phyloP scores from a whole-genome alignment of 805 yeast genomes.

The Lipomyces kockii region DNA sequence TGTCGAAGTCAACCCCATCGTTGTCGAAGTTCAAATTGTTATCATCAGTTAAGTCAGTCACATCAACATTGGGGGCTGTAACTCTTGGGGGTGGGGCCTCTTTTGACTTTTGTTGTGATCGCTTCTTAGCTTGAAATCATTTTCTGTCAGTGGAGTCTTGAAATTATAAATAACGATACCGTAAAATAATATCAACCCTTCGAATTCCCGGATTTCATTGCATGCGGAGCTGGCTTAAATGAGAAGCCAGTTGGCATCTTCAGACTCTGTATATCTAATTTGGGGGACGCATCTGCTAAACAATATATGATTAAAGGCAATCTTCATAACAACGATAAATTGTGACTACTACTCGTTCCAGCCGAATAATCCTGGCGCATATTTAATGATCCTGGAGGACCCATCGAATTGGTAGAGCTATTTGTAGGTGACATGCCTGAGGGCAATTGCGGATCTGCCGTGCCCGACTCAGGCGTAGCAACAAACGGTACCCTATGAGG shows the following conservation, averaged over 20 bases:
- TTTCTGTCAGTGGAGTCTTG: not conserved
- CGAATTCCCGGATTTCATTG: conserved; percentile 2
- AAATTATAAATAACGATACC: not conserved
- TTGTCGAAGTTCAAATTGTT: not conserved
- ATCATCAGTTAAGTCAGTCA: not conserved
- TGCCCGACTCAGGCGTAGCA: not conserved
- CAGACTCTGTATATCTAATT: not conserved
- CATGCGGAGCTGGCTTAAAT: conserved; percentile 2
- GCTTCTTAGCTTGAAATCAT: not conserved
- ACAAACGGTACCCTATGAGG: conserved; percentile 1
- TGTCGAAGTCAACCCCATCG: not conserved
- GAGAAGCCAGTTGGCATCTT: conserved; percentile 6
- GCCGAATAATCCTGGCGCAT: not conserved
- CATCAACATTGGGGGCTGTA: not conserved
- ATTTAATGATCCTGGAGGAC: not conserved
- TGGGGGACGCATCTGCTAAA: not conserved
- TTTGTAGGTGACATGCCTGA: not conserved
- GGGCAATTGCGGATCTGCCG: not conserved
- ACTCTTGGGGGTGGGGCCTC: not conserved
- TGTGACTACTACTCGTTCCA: not conserved
- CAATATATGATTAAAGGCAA: not conserved
- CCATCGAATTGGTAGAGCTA: not conserved
- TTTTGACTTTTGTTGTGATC: not conserved
- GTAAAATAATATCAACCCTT: not conserved
- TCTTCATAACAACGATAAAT: not conserved